phyloP scores from a whole-genome alignment of 352 stramenopile species.

The Thalassiosira sp. region DNA sequence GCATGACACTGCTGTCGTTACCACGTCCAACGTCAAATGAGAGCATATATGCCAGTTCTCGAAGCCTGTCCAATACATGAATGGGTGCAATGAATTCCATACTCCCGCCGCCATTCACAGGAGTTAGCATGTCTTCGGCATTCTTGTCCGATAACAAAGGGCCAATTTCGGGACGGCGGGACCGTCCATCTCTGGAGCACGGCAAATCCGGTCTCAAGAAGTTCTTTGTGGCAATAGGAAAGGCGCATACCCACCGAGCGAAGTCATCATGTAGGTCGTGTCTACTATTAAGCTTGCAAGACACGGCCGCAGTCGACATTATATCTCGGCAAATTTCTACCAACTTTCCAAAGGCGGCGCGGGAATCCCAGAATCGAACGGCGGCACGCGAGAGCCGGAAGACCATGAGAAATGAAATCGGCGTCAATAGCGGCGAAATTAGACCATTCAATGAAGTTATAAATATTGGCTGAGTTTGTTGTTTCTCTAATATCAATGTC shows the following conservation, averaged over 20 bases:
- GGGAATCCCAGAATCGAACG: constrained; percentile 55
- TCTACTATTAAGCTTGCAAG: constrained; percentile 13
- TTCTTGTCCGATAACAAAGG: constrained; percentile 43
- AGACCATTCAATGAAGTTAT: not conserved
- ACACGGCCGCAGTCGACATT: constrained; percentile 38
- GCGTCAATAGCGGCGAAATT: constrained; percentile 26
- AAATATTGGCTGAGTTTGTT: not conserved
- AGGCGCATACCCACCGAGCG: constrained; percentile 31
- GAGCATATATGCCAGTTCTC: constrained; percentile 45
- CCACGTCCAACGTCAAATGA: constrained; percentile 9
- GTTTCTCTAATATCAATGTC: not conserved
- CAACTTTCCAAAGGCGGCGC: constrained; percentile 28
- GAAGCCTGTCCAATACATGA: not conserved
- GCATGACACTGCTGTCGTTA: not conserved
- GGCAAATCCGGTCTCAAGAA: constrained; percentile 29
- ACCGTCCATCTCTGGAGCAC: constrained; percentile 16
- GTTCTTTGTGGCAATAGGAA: constrained; percentile 45
- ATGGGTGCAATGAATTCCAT: constrained; percentile 36
- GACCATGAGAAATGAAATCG: constrained; percentile 70
- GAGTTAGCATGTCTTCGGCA: constrained; percentile 25
- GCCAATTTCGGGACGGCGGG: constrained; percentile 28
- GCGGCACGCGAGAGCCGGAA: constrained; percentile 71
- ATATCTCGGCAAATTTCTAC: constrained; percentile 31
- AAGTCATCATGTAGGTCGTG: not conserved
- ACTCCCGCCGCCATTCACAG: not conserved